Evolutionary conservation across 2,329 filamentous ascomycete species (phyloP).

Genomic region (Thelonectria olida): DNA sequence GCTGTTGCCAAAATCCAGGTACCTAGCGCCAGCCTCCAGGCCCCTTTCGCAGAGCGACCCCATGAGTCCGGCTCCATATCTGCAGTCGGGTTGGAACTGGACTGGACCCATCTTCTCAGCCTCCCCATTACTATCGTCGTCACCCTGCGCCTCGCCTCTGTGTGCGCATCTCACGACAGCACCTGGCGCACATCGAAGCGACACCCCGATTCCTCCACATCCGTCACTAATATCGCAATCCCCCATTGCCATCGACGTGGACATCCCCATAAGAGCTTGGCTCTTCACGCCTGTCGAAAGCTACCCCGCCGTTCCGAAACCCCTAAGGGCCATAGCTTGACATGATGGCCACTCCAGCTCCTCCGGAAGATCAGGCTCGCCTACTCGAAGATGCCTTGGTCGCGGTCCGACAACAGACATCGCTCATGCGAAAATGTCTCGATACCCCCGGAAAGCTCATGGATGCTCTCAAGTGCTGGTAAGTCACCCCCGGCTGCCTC

Average conservation of each 20-base stretch:
- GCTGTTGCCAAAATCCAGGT: conserved; percentile 13
- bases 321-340: conserved; percentile 34
- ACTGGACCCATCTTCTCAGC: conserved; percentile 41
- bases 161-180: conserved; percentile 38
- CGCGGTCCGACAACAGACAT: conserved; percentile 96
- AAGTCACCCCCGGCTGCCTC: conserved; percentile 49
- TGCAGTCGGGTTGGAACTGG: conserved; percentile 30
- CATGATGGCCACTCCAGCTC: conserved; percentile 63
- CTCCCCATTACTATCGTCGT: conserved; percentile 42
- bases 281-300: conserved; percentile 36
- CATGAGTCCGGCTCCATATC: conserved; percentile 19
- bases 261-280: conserved; percentile 38
- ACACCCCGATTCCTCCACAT: conserved; percentile 20
- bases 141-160: conserved; percentile 37
- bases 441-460: conserved; percentile 98
- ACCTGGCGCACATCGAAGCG: conserved; percentile 25
- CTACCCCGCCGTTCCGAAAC: conserved; percentile 42
- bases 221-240: conserved; percentile 28
- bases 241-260: conserved; percentile 28
- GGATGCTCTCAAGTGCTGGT: conserved; percentile 99
- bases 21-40: not conserved
- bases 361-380: conserved; percentile 83
- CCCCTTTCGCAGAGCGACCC: conserved; percentile 15
- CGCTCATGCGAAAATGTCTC: conserved; percentile 96
- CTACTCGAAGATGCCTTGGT: conserved; percentile 96